phyloP scores from a whole-genome alignment of 1,284 basidiomycete species.

The Polyporus tsugae region DNA sequence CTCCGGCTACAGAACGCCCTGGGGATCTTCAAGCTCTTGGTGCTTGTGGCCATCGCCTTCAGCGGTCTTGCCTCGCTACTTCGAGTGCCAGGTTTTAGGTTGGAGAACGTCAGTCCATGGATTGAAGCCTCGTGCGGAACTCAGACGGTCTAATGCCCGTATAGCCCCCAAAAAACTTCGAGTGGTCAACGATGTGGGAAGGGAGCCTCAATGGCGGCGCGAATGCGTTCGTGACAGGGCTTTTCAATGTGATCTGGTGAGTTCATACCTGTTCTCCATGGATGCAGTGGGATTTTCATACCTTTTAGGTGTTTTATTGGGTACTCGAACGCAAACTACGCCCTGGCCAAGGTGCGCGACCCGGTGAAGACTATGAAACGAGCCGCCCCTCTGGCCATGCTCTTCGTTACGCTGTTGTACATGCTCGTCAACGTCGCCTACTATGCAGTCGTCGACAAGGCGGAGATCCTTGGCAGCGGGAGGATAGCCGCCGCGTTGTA shows the following conservation, averaged over 20 bases:
- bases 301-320: constrained; percentile 68
- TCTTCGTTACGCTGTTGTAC: constrained; percentile 62
- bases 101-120: constrained; percentile 51
- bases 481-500: constrained; percentile 72
- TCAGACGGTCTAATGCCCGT: background rate
- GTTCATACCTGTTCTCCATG: constrained; percentile 22
- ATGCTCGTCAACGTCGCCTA: constrained; percentile 73
- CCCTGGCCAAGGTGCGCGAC: constrained; percentile 70
- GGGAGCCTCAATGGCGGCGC: constrained; percentile 53
- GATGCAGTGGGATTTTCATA: background rate
- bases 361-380: constrained; percentile 72
- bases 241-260: constrained; percentile 76
- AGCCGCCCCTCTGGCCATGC: constrained; percentile 71
- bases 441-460: constrained; percentile 71
- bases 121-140: constrained; percentile 5
- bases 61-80: constrained; percentile 67
- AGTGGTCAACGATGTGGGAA: constrained; percentile 63
- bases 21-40: constrained; percentile 69
- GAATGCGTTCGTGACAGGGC: constrained; percentile 65
- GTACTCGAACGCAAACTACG: constrained; percentile 77
- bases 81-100: constrained; percentile 54
- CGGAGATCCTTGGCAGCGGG: constrained; percentile 67
- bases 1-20: constrained; percentile 71
- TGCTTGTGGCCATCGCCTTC: constrained; percentile 64
- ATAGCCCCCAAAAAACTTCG: constrained; percentile 56